These are phyloP conservation scores for Hypoxylon sp. DNA, from an alignment of 2,329 filamentous ascomycete genomes.

Conservation along the genomic window DNA sequence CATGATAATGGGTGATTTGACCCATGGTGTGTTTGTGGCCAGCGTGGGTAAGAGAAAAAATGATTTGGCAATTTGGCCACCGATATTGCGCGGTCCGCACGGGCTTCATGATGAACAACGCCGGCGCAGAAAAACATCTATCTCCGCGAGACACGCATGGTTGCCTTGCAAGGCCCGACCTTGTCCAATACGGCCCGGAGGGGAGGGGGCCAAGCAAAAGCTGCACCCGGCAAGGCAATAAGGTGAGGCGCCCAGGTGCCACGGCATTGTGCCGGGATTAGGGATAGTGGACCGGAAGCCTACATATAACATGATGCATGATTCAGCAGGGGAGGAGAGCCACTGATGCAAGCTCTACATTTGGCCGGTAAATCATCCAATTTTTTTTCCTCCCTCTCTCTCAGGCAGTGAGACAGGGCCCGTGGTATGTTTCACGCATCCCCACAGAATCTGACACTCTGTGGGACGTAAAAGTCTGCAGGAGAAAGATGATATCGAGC, in stretches of 20 bases:
- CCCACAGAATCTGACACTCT: constrained; percentile 45
- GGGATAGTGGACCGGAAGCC: constrained; percentile 33
- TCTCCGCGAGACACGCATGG: constrained; percentile 38
- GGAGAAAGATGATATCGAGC: constrained; percentile 38
- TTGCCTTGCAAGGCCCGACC: constrained; percentile 40
- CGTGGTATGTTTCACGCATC: constrained; percentile 45
- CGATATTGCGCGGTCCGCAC: constrained; percentile 22
- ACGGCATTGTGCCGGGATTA: constrained; percentile 38
- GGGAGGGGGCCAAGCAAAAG: constrained; percentile 31
- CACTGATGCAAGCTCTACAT: constrained; percentile 15
- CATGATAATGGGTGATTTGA: constrained; percentile 35
- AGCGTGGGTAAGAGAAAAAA: constrained; percentile 14
- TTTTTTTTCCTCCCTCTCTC: constrained; percentile 1
- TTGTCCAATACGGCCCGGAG: constrained; percentile 30
- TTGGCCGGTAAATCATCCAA: constrained; percentile 16
- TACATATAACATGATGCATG: constrained; percentile 33
- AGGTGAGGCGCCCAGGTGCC: constrained; percentile 41
- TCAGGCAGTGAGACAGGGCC: constrained; percentile 27
- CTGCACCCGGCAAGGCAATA: constrained; percentile 40
- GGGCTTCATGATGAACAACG: constrained; percentile 24
- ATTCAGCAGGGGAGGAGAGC: constrained; percentile 19
- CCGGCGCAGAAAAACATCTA: constrained; percentile 16
- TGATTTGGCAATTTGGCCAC: constrained; percentile 4
- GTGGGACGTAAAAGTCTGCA: constrained; percentile 38
- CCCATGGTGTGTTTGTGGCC: constrained; percentile 34